Conservation (phyloP, 1,284 basidiomycete species). For the Testicularia cyperi region DNA sequence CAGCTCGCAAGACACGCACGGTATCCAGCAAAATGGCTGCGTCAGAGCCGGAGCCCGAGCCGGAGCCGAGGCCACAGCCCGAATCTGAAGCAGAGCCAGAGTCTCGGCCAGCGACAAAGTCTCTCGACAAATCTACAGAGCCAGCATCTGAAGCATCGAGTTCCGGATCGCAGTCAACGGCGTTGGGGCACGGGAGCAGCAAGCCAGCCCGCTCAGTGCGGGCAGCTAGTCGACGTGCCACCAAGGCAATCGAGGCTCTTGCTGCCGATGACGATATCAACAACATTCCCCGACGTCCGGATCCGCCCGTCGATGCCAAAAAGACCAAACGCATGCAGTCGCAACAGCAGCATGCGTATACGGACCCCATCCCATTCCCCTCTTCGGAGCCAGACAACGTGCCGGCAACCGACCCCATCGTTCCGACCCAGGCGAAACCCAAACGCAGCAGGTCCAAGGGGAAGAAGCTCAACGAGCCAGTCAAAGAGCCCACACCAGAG, state of each 20-base stretch:
- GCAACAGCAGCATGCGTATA: slow-evolving; percentile 13
- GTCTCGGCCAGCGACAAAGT: background rate
- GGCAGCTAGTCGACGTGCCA: slow-evolving; percentile 29
- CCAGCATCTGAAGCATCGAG: too few species aligned
- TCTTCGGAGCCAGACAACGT: background rate
- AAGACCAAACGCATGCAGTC: background rate
- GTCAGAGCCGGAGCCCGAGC: slow-evolving; percentile 1
- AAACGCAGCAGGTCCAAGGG: slow-evolving; percentile 27
- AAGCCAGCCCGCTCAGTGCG: slow-evolving; percentile 10
- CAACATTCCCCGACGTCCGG: slow-evolving; percentile 17
- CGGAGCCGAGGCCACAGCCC: background rate
- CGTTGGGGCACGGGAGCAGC: background rate
- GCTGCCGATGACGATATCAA: slow-evolving; percentile 23
- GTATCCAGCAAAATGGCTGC: background rate
- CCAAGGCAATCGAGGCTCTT: slow-evolving; percentile 22
- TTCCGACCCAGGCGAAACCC: slow-evolving; percentile 3
- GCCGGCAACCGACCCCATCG: slow-evolving; percentile 10
- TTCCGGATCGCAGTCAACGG: background rate
- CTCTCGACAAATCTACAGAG: too few species aligned
- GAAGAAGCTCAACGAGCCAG: slow-evolving; percentile 21
- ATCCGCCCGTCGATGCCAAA: slow-evolving; percentile 16
- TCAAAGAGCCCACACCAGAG: slow-evolving; percentile 2
- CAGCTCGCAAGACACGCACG: background rate
- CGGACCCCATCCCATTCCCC: slow-evolving; percentile 27
- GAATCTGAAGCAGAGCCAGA: slow-evolving; percentile 4